Base-by-base conservation (phyloP, 169 alveolate genomes). In the Cytauxzoon felis region DNA sequence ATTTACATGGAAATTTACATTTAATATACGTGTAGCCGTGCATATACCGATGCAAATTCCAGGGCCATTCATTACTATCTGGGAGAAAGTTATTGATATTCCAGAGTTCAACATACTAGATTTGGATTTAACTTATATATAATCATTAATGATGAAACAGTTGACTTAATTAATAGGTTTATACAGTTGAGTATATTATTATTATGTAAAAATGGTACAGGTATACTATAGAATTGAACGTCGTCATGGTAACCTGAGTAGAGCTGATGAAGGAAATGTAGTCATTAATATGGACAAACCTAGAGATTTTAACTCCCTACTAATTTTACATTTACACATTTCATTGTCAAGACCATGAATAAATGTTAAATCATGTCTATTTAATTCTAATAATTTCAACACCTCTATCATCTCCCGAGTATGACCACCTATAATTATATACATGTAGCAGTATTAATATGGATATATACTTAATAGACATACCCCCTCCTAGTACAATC, bases 21-120 rank as follows among this genome's bases (percentile, higher is more conserved):
- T 73, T 24, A 64, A 16, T 11, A 50, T 24, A 24, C 41, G 26
- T 0, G 72, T 56, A 2, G 78, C 65, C 24, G 40, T 40, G 61
- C 76, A 64, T 13, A 63, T 34, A 2, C 78, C 78, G 45, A 72
- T 78, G 6, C 78, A 61, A 23, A 72, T 45, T 23, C 78, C 82
- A 0, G 82, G 82, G n/a, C 82, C 82, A 21, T 72, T 72, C 18
- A 78, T 51, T 2, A 72, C 63, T 26, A 69, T 16, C 75, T 63
- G 62, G 1, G 6, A 19, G 16, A 7, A n/a, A 2, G 0, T 1
- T 19, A 18, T 27, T 13, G 19, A 11, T 11, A 1, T 6, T 0
- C 0, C 0, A 4, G 7, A 1, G 7, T 0, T 21, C 63, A 3
- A 33, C 66, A 9, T 52, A 66, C 69, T 3, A 72, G 11, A 45